Evolutionary conservation across 2,329 filamentous ascomycete genomes (phyloP).

Genomic region (Periconia sp.): DNA sequence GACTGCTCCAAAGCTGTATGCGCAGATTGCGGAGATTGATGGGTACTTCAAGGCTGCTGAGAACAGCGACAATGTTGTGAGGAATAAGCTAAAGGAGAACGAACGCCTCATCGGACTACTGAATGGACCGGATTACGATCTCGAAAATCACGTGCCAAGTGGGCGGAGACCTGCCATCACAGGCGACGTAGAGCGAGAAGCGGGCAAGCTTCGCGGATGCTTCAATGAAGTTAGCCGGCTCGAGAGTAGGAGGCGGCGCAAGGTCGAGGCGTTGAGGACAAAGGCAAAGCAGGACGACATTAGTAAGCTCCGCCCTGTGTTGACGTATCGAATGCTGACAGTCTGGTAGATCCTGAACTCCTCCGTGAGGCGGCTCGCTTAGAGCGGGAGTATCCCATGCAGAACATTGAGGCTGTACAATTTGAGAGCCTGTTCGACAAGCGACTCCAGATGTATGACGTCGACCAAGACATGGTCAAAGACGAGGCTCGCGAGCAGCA

Average conservation of each 20-base stretch:
- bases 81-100: conserved; percentile 77
- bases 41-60: conserved; percentile 80
- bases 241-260: conserved; percentile 79
- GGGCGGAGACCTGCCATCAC: conserved; percentile 80
- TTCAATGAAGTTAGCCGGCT: conserved; percentile 86
- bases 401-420: conserved; percentile 82
- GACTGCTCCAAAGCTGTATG: conserved; percentile 76
- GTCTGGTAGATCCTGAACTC: conserved; percentile 69
- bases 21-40: conserved; percentile 77
- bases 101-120: conserved; percentile 78
- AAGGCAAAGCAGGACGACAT: conserved; percentile 89
- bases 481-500: conserved; percentile 80
- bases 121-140: conserved; percentile 76
- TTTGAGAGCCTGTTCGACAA: conserved; percentile 92
- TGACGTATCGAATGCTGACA: conserved; percentile 28
- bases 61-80: conserved; percentile 72
- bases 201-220: conserved; percentile 75
- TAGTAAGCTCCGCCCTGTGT: conserved; percentile 53
- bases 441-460: conserved; percentile 80
- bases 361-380: conserved; percentile 82
- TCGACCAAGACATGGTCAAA: conserved; percentile 72
- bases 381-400: conserved; percentile 84
- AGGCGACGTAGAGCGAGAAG: conserved; percentile 78
- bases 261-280: conserved; percentile 77
- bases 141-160: conserved; percentile 89